Conservation (phyloP, 176 grass and related monocot species). For the Carex cristatella region DNA sequence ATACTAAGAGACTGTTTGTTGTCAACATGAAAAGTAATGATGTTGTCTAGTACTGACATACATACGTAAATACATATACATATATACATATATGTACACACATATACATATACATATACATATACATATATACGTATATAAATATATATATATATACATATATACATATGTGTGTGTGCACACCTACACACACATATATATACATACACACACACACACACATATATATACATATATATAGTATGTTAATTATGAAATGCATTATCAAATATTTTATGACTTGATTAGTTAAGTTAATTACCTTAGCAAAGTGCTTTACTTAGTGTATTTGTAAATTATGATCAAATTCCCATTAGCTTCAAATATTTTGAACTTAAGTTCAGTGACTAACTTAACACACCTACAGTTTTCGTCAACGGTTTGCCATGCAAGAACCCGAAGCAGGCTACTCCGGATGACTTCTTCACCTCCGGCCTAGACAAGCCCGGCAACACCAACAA, state of each 20-base stretch:
- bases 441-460: constrained; percentile 19
- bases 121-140: too few relatives aligned
- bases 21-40: not conserved
- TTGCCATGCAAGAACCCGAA: constrained; percentile 25
- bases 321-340: not conserved
- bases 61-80: too few relatives aligned
- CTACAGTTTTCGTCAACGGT: constrained; percentile 34
- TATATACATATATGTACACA: too few relatives aligned
- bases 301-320: not conserved
- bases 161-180: too few relatives aligned
- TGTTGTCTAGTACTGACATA: not conserved
- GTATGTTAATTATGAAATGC: not conserved
- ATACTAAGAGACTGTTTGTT: not conserved
- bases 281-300: not conserved
- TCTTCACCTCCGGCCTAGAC: constrained; percentile 31
- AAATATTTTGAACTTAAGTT: not conserved
- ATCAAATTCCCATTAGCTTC: not conserved
- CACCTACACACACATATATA: too few relatives aligned
- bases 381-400: not conserved
- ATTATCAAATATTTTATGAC: not conserved
- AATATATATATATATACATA: too few relatives aligned
- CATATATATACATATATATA: not conserved
- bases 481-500: constrained; percentile 26
- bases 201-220: too few relatives aligned
- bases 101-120: too few relatives aligned